phyloP scores from a whole-genome alignment of 1,284 basidiomycete species.

The Pholiota adiposa region DNA sequence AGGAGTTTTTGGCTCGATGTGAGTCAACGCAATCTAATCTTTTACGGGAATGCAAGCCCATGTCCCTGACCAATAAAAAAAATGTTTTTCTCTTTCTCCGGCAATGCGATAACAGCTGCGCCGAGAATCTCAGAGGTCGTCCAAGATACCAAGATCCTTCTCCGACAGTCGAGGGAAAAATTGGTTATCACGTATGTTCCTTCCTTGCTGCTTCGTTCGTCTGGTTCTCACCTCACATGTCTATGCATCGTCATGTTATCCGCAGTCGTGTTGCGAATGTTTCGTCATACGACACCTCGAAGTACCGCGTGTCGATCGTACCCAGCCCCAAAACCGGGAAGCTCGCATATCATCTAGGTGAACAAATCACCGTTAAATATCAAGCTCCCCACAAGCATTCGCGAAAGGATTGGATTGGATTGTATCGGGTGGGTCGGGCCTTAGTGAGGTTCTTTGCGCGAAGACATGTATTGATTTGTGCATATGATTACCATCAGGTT shows the following conservation, averaged over 20 bases:
- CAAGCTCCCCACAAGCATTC: constrained; percentile 88
- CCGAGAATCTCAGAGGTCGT: constrained; percentile 80
- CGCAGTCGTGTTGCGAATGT: constrained; percentile 81
- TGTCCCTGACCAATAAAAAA: neutral
- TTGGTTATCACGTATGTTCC: constrained; percentile 82
- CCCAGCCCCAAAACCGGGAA: constrained; percentile 52
- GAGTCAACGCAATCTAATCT: constrained; percentile 33
- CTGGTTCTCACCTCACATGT: constrained; percentile 7
- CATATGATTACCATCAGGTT: constrained; percentile 50
- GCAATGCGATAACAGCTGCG: constrained; percentile 40
- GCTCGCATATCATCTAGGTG: constrained; percentile 86
- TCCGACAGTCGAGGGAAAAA: constrained; percentile 90
- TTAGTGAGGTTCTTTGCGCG: neutral
- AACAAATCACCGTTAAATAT: constrained; percentile 89
- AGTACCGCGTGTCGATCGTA: constrained; percentile 74
- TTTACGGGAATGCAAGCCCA: neutral
- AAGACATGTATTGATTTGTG: neutral
- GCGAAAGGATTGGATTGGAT: constrained; percentile 96
- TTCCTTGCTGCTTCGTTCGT: constrained; percentile 6
- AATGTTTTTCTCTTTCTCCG: neutral
- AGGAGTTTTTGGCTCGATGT: constrained; percentile 93
- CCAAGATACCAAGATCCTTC: constrained; percentile 88
- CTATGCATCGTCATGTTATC: constrained; percentile 1
- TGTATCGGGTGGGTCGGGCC: constrained; percentile 68
- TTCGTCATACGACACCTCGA: constrained; percentile 76